Evolutionary conservation across 208 protist species (phyloP).

Genomic region (Crithidia fasciculata): DNA sequence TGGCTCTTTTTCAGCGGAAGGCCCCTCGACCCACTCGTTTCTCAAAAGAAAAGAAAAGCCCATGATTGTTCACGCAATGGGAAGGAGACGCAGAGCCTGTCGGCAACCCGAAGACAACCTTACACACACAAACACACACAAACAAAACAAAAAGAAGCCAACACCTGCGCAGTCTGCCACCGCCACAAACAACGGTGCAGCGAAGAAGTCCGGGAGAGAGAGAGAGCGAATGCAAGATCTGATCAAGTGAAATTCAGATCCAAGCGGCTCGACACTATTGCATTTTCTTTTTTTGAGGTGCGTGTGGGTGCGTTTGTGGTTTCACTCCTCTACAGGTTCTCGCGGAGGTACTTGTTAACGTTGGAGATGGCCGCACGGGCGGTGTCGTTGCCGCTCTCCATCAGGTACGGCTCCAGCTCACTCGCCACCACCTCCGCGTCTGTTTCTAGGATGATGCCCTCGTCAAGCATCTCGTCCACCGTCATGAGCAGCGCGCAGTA

Average conservation of each 20-base stretch:
- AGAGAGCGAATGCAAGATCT: neutral
- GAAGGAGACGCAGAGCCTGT: too few relatives aligned
- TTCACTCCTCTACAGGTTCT: conserved; percentile 56
- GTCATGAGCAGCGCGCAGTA: conserved; percentile 88
- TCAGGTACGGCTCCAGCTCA: conserved; percentile 68
- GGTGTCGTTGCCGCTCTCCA: conserved; percentile 61
- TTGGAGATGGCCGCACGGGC: conserved; percentile 73
- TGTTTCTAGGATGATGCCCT: conserved; percentile 88
- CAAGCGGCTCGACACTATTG: neutral
- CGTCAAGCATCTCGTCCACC: conserved; percentile 92
- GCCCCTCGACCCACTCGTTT: too few relatives aligned
- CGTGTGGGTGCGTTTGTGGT: neutral
- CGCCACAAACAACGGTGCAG: too few relatives aligned
- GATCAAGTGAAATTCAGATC: too few relatives aligned
- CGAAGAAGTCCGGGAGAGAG: neutral
- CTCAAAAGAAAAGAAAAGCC: too few relatives aligned
- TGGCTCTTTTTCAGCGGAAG: too few relatives aligned
- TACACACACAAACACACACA: conserved; percentile 2
- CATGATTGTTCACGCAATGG: too few relatives aligned
- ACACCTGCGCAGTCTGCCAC: neutral
- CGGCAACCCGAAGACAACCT: conserved; percentile 4
- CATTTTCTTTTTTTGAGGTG: conserved; percentile 1
- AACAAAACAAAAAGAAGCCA: conserved; percentile 19
- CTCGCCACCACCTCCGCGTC: conserved; percentile 53
- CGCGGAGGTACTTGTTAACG: conserved; percentile 87